Evolutionary conservation across 139 green algal genomes (phyloP).

Genomic region (Chlamydomonas incerta): DNA sequence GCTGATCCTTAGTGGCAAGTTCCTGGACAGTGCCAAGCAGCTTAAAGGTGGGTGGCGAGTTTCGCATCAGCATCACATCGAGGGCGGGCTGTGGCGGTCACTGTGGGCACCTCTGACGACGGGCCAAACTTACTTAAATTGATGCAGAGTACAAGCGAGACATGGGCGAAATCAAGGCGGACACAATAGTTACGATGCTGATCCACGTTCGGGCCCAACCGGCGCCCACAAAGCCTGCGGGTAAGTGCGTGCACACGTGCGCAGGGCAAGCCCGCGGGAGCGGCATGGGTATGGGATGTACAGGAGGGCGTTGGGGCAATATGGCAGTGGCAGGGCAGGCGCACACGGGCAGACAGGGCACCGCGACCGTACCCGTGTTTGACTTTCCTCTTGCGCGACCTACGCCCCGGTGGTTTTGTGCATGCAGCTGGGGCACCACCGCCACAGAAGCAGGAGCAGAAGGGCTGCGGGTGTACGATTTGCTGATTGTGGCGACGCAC

Average conservation of each 20-base stretch:
- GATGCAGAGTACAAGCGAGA: slow-evolving; percentile 59
- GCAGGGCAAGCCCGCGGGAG: no score
- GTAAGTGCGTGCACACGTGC: background rate
- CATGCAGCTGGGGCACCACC: slow-evolving; percentile 17
- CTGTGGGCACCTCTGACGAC: no score
- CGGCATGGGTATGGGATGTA: no score
- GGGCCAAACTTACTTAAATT: background rate
- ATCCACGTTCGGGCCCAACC: slow-evolving; percentile 54
- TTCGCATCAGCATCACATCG: no score
- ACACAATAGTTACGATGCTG: slow-evolving; percentile 67
- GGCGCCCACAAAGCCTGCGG: background rate
- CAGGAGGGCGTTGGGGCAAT: no score
- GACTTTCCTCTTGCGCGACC: no score
- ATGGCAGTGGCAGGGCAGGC: no score
- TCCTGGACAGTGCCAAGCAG: slow-evolving; percentile 47
- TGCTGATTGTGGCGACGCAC: background rate
- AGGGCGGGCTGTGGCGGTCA: no score
- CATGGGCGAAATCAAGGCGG: slow-evolving; percentile 66
- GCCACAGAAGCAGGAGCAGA: slow-evolving; percentile 37
- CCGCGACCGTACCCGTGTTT: no score
- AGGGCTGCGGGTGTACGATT: slow-evolving; percentile 41
- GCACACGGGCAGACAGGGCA: no score
- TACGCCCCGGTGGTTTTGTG: no score
- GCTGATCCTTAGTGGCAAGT: slow-evolving; percentile 66
- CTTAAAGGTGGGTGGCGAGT: slow-evolving; percentile 43